Conservation (phyloP, 1,139 yeast genomes). For the Magnusiomyces paraingens region DNA sequence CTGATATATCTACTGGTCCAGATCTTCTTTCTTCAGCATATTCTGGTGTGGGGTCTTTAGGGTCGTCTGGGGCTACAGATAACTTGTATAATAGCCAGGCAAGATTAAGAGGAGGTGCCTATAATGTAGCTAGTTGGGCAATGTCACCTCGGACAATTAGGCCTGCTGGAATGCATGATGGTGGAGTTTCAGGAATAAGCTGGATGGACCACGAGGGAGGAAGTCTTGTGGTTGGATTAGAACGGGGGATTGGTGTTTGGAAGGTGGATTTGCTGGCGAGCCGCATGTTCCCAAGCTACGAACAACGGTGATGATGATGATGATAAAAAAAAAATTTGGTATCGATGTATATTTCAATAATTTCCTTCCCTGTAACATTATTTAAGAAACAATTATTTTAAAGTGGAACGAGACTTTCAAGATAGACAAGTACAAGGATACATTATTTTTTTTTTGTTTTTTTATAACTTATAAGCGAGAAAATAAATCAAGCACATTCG, state of each 20-base stretch:
- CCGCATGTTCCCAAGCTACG: constrained; percentile 27
- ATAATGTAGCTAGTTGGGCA: too few relatives aligned
- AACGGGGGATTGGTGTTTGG: constrained; percentile 33
- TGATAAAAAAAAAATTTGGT: background rate
- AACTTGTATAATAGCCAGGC: too few relatives aligned
- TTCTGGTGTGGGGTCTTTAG: too few relatives aligned
- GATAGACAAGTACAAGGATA: background rate
- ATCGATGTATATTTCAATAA: background rate
- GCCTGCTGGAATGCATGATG: constrained; percentile 20
- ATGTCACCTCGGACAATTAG: too few relatives aligned
- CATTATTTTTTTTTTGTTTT: background rate
- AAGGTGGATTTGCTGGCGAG: constrained; percentile 28
- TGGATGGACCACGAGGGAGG: constrained; percentile 36
- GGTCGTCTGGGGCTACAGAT: too few relatives aligned
- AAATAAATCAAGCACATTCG: background rate
- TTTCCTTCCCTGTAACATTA: background rate
- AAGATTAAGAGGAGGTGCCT: too few relatives aligned
- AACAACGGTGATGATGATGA: constrained; percentile 6
- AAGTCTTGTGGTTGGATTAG: constrained; percentile 33
- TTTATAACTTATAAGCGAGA: background rate
- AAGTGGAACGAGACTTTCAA: background rate
- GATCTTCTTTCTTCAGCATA: too few relatives aligned
- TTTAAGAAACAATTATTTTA: background rate
- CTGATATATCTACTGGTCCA: too few relatives aligned
- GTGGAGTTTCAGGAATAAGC: constrained; percentile 33